Evolutionary conservation across 106 monocot genomes (phyloP), one percentile per base, ranked within the genome.

Genomic region (Iris macrosiphon): DNA sequence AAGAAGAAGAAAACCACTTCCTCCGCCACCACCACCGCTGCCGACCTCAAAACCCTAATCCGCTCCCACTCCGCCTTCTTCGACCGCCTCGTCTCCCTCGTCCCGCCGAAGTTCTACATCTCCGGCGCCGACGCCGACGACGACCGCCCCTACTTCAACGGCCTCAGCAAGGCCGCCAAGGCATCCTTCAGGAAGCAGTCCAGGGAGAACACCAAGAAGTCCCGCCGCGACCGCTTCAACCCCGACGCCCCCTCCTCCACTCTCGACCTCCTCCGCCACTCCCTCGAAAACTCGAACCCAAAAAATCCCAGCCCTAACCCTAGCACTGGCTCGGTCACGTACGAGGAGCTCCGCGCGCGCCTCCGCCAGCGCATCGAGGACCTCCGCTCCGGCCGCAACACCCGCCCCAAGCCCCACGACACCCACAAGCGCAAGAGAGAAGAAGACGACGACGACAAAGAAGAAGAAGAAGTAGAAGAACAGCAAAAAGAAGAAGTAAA

Each of bases 101-200:
- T 93, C 14, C 93, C 93, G 4, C 66, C 83, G 3, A 70, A 80
- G 22, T 93, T 84, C 76, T 93, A 78, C 78, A 77, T 93, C 53
- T 65, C 83, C 0, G 46, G 24, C 52, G 16, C 59, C 49, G 71
- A 48, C 46, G 10, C 40, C 7, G 75, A 63, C 64, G 73, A 79
- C 14, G 81, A 85, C 49, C 42, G 52, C 23, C 88, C 94, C 1
- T 88, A 81, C 85, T 81, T 66, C 52, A 81, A 78, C 22, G 88
- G 88, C 12, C 89, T 94, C 54, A 81, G 81, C 64, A 89, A 89
- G 65, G 49, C 70, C 6, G 81, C 68, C 45, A 85, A 89, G 64
- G 68, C 75, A 34, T 66, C 72, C 48, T 61, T 69, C 34, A 89
- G 81, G 84, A 71, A 67, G 52, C 75, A 79, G 43, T 75, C 89